These are phyloP conservation scores for Parathielavia appendiculata DNA, from an alignment of 495 filamentous ascomycete species.

Conservation along the genomic window DNA sequence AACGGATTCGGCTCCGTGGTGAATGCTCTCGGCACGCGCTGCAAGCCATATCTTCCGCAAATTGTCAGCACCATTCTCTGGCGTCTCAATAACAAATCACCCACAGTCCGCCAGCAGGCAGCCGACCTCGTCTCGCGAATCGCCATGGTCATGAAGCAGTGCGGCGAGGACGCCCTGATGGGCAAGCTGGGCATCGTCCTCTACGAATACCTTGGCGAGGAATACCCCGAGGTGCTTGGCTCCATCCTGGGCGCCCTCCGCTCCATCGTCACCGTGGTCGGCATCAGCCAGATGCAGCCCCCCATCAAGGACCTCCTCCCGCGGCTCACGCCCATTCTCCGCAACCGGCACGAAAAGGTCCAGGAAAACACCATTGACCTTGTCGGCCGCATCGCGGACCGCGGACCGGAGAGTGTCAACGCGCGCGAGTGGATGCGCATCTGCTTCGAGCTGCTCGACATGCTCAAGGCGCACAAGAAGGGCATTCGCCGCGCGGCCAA, in stretches of 20 bases:
- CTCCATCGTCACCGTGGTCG: slow-evolving; percentile 95
- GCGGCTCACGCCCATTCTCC: slow-evolving; percentile 90
- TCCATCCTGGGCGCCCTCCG: slow-evolving; percentile 93
- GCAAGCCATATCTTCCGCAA: slow-evolving; percentile 94
- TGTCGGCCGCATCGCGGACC: slow-evolving; percentile 96
- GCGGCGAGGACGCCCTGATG: slow-evolving; percentile 92
- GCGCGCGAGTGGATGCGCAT: slow-evolving; percentile 99
- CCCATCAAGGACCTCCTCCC: slow-evolving; percentile 97
- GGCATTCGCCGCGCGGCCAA: slow-evolving; percentile 97
- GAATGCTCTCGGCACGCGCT: slow-evolving; percentile 87
- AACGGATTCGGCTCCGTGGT: slow-evolving; percentile 99
- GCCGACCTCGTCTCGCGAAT: slow-evolving; percentile 95
- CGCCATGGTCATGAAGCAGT: slow-evolving; percentile 98
- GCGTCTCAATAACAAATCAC: slow-evolving; percentile 94
- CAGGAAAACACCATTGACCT: slow-evolving; percentile 99
- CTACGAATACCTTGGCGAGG: slow-evolving; percentile 98
- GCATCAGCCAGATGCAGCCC: slow-evolving; percentile 97
- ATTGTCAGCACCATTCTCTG: slow-evolving; percentile 96
- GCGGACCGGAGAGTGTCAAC: slow-evolving; percentile 91
- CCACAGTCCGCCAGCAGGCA: slow-evolving; percentile 93
- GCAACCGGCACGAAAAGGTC: slow-evolving; percentile 98
- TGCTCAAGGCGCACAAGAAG: slow-evolving; percentile 99
- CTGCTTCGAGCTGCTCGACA: slow-evolving; percentile 97
- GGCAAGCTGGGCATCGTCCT: slow-evolving; percentile 93
- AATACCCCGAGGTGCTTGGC: slow-evolving; percentile 96